A percentile compares a stretch with the other conserved stretches of the same genome.
Evolutionary conservation across 306 rosid species (phyloP).

Genomic region (Adenanthera pavonina): DNA sequence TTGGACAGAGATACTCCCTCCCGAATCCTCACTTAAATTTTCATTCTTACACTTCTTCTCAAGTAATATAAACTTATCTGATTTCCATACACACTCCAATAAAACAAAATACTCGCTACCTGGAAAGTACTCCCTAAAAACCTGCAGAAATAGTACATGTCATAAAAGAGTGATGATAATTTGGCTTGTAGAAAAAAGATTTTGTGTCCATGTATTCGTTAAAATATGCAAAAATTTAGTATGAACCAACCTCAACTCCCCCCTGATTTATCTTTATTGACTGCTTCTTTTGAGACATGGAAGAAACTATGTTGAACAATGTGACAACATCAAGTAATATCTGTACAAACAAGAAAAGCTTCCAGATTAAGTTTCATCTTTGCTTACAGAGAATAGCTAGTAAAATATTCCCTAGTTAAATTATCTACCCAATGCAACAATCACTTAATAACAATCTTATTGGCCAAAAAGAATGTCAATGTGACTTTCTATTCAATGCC

Average conservation of each 20-base stretch:
- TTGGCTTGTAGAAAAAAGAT: conserved; percentile 8
- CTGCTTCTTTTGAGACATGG: conserved; percentile 69
- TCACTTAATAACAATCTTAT: not conserved
- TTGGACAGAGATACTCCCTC: conserved; percentile 40
- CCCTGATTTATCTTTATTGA: conserved; percentile 64
- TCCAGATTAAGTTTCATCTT: not conserved
- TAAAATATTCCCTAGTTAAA: not conserved
- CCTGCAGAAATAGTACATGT: conserved; percentile 48
- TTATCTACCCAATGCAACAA: conserved; percentile 13
- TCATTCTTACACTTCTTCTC: conserved; percentile 57
- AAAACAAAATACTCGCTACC: conserved; percentile 57
- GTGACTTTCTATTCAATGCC: conserved; percentile 4
- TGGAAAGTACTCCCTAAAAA: conserved; percentile 79
- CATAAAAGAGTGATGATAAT: not conserved
- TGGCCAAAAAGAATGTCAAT: not conserved
- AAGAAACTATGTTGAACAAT: conserved; percentile 78
- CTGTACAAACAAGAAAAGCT: conserved; percentile 47
- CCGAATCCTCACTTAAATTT: conserved; percentile 48
- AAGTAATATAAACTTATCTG: conserved; percentile 65
- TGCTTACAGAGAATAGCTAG: not conserved
- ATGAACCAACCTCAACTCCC: conserved; percentile 72
- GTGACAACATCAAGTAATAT: conserved; percentile 76
- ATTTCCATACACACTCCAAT: conserved; percentile 74
- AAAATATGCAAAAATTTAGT: conserved; percentile 7
- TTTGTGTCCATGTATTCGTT: not conserved